phyloP scores from a whole-genome alignment of 2,329 filamentous ascomycete genomes.

The Hypoxylon sp. region DNA sequence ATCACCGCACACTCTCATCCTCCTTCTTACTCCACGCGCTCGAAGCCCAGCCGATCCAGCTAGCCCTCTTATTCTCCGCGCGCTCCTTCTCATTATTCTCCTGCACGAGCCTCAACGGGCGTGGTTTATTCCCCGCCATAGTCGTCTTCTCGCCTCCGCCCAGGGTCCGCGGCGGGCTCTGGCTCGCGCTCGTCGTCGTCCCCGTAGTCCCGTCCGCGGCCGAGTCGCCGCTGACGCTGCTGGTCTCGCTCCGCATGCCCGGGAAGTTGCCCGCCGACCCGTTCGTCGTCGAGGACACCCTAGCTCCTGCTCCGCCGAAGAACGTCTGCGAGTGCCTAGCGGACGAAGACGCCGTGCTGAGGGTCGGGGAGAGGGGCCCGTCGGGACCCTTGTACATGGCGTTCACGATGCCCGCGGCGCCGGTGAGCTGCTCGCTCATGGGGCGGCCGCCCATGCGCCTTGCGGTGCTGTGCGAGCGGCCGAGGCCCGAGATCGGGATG shows the following conservation, averaged over 20 bases:
- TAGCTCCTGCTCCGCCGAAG: conserved; percentile 59
- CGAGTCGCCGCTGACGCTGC: conserved; percentile 77
- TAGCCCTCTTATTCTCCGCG: conserved; percentile 70
- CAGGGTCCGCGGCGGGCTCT: conserved; percentile 67
- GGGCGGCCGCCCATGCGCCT: conserved; percentile 63
- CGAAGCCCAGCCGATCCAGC: conserved; percentile 74
- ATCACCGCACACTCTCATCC: conserved; percentile 42
- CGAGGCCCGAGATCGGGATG: conserved; percentile 75
- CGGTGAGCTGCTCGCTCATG: conserved; percentile 74
- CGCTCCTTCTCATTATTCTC: conserved; percentile 73
- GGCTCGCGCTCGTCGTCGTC: conserved; percentile 49
- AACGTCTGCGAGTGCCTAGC: conserved; percentile 74
- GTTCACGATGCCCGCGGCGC: conserved; percentile 80
- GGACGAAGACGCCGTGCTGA: conserved; percentile 63
- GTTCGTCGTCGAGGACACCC: conserved; percentile 46
- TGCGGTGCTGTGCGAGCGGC: conserved; percentile 68
- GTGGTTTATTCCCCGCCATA: conserved; percentile 79
- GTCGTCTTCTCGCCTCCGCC: conserved; percentile 65
- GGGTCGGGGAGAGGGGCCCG: conserved; percentile 71
- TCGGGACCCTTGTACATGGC: conserved; percentile 89
- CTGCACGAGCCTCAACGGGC: conserved; percentile 88
- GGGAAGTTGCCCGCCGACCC: conserved; percentile 75
- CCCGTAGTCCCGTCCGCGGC: conserved; percentile 68
- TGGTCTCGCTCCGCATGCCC: conserved; percentile 76
- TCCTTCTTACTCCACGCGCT: conserved; percentile 65